phyloP scores from a whole-genome alignment of 106 monocot genomes.

The Phalaenopsis aphrodite region DNA sequence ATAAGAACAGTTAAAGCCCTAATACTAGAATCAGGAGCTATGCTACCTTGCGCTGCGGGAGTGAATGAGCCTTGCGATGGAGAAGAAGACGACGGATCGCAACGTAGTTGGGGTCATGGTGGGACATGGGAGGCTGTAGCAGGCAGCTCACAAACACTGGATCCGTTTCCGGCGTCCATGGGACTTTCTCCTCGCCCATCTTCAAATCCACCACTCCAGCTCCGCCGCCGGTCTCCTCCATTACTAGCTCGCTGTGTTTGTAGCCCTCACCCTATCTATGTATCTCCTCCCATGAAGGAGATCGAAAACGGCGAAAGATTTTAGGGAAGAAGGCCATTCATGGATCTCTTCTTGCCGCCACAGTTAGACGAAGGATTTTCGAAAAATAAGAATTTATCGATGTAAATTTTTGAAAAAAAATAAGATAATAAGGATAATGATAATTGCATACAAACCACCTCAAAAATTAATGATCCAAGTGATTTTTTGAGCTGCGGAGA shows the following conservation, averaged over 20 bases:
- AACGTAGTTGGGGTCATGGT: conserved; percentile 56
- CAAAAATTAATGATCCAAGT: too few species aligned
- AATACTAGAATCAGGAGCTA: background rate
- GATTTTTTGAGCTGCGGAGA: too few species aligned
- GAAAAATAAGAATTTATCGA: too few species aligned
- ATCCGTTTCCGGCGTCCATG: conserved; percentile 10
- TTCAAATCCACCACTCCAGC: conserved; percentile 5
- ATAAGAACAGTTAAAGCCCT: background rate
- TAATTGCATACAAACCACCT: too few species aligned
- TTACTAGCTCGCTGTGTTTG: background rate
- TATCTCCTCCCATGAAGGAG: background rate
- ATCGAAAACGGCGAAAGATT: background rate
- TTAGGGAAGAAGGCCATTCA: conserved; percentile 8
- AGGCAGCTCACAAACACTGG: conserved; percentile 63
- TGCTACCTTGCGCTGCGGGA: conserved; percentile 50
- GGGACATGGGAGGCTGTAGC: conserved; percentile 60
- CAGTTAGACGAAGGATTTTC: background rate
- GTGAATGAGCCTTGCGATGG: conserved; percentile 38
- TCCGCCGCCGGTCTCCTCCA: conserved; percentile 21
- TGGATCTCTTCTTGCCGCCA: background rate
- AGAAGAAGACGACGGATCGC: conserved; percentile 71
- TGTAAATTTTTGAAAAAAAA: too few species aligned
- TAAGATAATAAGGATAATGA: too few species aligned
- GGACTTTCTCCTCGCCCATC: background rate
- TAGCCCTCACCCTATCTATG: background rate